These are phyloP conservation scores for Fusarium ramigenum DNA, from an alignment of 2,329 filamentous ascomycete genomes.

Conservation along the genomic window DNA sequence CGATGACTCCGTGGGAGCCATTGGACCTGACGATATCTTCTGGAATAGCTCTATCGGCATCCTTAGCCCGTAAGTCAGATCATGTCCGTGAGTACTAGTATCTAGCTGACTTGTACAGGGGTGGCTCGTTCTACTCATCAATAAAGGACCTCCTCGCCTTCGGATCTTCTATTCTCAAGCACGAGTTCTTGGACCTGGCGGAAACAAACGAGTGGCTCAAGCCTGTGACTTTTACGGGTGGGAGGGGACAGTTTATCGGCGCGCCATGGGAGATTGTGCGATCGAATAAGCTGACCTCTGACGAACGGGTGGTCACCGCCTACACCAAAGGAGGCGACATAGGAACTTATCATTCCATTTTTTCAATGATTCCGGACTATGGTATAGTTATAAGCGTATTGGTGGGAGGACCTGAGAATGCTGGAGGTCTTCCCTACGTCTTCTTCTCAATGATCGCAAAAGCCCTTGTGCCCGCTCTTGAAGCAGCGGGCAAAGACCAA, in stretches of 20 bases:
- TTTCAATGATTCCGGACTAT: conserved; percentile 11
- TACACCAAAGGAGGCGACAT: conserved; percentile 6
- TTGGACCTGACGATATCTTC: not conserved
- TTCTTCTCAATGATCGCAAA: conserved; percentile 8
- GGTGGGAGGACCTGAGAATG: not conserved
- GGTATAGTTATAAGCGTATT: conserved; percentile 1
- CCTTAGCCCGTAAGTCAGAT: not conserved
- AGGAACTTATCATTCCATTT: conserved; percentile 1
- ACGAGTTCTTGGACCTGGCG: not conserved
- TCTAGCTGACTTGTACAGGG: not conserved
- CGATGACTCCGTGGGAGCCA: conserved; percentile 6
- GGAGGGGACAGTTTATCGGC: not conserved
- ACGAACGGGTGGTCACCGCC: conserved; percentile 1
- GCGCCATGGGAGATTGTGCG: conserved; percentile 14
- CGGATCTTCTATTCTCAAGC: not conserved
- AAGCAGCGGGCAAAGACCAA: conserved; percentile 3
- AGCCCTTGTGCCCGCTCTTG: not conserved
- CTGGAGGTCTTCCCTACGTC: not conserved
- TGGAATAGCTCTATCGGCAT: conserved; percentile 8
- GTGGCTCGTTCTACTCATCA: conserved; percentile 6
- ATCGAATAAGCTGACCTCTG: conserved; percentile 4
- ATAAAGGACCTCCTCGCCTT: conserved; percentile 16
- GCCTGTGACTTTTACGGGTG: not conserved
- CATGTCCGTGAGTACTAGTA: rapidly evolving
- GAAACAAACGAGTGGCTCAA: conserved; percentile 2